A percentile compares a stretch with the other conserved stretches of the same genome.
These are phyloP conservation scores for Lentinula detonsa DNA, from an alignment of 768 basidiomycete genomes.

Conservation along the genomic window DNA sequence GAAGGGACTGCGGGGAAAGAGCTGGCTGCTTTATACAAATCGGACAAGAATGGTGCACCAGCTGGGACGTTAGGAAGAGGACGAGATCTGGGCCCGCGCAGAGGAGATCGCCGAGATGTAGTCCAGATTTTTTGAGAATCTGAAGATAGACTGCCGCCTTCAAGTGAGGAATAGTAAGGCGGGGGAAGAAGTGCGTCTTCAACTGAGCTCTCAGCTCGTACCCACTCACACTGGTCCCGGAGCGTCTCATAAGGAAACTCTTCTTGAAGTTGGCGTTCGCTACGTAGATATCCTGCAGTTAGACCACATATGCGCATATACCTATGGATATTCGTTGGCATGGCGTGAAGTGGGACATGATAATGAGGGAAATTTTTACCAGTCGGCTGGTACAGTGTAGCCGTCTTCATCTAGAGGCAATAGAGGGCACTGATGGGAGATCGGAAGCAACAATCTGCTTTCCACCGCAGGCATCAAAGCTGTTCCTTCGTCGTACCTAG, in stretches of 20 bases:
- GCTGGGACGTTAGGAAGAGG: neutral
- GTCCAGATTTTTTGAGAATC: neutral
- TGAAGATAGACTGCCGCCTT: neutral
- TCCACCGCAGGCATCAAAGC: constrained; percentile 71
- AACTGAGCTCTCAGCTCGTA: constrained; percentile 11
- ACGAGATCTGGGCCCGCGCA: neutral
- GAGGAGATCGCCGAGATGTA: neutral
- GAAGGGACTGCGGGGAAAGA: neutral
- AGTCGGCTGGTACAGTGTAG: constrained; percentile 70
- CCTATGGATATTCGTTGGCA: neutral
- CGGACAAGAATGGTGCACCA: neutral
- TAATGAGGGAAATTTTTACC: constrained; percentile 25
- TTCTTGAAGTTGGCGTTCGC: constrained; percentile 53
- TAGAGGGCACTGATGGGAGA: constrained; percentile 51
- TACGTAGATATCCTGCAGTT: constrained; percentile 59
- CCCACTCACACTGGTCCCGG: constrained; percentile 51
- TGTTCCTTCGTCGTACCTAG: constrained; percentile 67
- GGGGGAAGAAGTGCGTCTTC: constrained; percentile 57
- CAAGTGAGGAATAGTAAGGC: constrained; percentile 42
- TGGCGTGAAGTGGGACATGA: too few relatives aligned
- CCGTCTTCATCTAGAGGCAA: constrained; percentile 77
- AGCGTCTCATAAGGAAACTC: constrained; percentile 65
- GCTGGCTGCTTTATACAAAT: neutral
- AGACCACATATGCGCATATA: constrained; percentile 77
- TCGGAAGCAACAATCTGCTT: constrained; percentile 51